These are phyloP conservation scores for Colletotrichum horii DNA, from an alignment of 2,329 filamentous ascomycete species.

Conservation along the genomic window DNA sequence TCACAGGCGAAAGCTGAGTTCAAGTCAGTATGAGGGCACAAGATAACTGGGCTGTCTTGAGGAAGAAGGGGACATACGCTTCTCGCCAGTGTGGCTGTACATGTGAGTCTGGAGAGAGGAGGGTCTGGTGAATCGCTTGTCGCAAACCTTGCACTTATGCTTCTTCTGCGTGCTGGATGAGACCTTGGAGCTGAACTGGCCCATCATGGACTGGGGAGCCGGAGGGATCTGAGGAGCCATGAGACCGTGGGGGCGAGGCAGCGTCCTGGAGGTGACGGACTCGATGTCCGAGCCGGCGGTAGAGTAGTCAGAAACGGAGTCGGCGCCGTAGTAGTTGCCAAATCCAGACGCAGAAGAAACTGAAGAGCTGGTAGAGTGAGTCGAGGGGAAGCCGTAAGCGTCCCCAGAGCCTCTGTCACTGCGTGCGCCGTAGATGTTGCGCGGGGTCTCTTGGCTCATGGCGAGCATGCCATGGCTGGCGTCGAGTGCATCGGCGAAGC, in stretches of 20 bases:
- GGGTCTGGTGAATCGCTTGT: conserved; percentile 94
- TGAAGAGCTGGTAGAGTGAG: conserved; percentile 85
- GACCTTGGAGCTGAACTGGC: conserved; percentile 96
- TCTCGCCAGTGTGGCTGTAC: conserved; percentile 98
- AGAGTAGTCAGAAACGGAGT: conserved; percentile 92
- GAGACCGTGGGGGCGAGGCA: conserved; percentile 76
- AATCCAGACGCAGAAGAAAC: conserved; percentile 93
- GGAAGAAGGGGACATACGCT: conserved; percentile 73
- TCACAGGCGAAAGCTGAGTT: conserved; percentile 86
- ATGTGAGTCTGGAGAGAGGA: conserved; percentile 97
- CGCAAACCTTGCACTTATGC: conserved; percentile 99
- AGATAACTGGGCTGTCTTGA: background rate
- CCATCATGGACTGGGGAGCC: conserved; percentile 97
- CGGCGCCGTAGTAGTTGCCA: conserved; percentile 84
- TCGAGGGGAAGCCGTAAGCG: conserved; percentile 88
- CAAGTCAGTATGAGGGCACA: background rate
- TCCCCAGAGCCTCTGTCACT: conserved; percentile 76
- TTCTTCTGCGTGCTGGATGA: conserved; percentile 97
- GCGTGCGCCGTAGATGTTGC: conserved; percentile 82
- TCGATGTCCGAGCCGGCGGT: conserved; percentile 88
- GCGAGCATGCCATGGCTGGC: conserved; percentile 94
- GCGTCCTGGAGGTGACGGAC: conserved; percentile 77
- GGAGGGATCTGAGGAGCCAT: conserved; percentile 72
- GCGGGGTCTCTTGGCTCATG: conserved; percentile 92
- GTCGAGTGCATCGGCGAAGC: conserved; percentile 88